Evolutionary conservation across 1,139 yeast species (phyloP), one percentile per base, ranked within the genome.

Genomic region (Candida sp.): DNA sequence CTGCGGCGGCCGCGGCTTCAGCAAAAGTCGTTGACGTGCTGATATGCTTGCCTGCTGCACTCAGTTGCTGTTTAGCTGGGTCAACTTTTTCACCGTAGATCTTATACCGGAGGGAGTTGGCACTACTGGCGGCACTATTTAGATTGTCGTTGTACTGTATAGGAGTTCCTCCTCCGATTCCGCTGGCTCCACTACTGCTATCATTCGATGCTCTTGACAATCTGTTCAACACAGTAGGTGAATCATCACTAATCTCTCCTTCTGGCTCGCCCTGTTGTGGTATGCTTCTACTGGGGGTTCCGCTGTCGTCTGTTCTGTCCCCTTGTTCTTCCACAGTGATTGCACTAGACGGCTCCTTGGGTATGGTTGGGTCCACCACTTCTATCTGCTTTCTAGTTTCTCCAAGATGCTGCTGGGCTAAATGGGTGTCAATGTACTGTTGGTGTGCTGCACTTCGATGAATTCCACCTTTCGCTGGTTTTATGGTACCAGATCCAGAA

Each of bases 11-110:
- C 23, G 28, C 28, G 4, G 28, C 28, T 26, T 43, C 46, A 7
- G 49, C 54, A 28, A 43, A 35, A 12, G 46, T 47, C 28, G 54
- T 47, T 25, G 49, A 48, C 23, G 53, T 12, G 27, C 50, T 45
- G 25, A 47, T 43, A 44, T 44, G 51, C 27, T 46, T 51, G 6
- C 30, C 47, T 35, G 40, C 45, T 35, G 40, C 45, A 11, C 23
- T 35, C 41, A 38, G 31, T 4, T 25, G 28, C 33, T 25, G 32
- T 26, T 43, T 53, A 3, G 47, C 25, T 32, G 54, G 48, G 42
- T 53, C 54, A 25, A 53, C 35, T 43, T 53, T 51, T 35, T 50
- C 51, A 22, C 46, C 46, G 30, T 46, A 32, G 7, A 53, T 28
- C 26, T 30, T 46, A 23, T 46, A 50, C 26, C 52, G 44, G 9